Evolutionary conservation across 768 basidiomycete genomes (phyloP).

Genomic region (Leccinellum luteum): DNA sequence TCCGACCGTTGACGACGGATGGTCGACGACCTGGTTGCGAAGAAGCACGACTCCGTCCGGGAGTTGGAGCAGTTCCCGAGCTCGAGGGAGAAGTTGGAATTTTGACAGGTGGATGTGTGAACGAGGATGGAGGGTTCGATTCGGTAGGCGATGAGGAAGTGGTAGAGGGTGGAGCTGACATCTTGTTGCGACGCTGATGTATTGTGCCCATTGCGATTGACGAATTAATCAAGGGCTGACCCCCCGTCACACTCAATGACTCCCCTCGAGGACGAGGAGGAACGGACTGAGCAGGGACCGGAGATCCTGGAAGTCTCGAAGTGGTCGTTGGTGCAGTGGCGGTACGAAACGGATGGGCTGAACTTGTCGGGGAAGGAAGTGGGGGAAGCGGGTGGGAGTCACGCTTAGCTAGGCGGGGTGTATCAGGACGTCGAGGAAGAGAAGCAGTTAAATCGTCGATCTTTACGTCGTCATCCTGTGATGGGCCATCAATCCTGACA

Average conservation of each 20-base stretch:
- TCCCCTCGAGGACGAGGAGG: constrained; percentile 54
- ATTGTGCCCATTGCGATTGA: constrained; percentile 65
- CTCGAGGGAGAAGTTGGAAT: constrained; percentile 39
- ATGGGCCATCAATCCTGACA: constrained; percentile 36
- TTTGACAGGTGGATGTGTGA: constrained; percentile 30
- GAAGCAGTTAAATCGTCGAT: constrained; percentile 32
- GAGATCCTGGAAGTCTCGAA: constrained; percentile 48
- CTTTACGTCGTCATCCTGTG: constrained; percentile 24
- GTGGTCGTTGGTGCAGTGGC: constrained; percentile 13
- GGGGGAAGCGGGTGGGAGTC: constrained; percentile 70
- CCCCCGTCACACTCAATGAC: constrained; percentile 40
- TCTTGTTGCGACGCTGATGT: constrained; percentile 62
- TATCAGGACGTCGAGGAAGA: constrained; percentile 37
- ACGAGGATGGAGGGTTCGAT: constrained; percentile 36
- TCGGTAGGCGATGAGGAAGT: constrained; percentile 36
- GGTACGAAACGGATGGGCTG: constrained; percentile 30
- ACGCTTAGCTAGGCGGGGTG: constrained; percentile 41
- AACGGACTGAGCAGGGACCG: constrained; percentile 38
- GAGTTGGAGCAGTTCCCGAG: constrained; percentile 35
- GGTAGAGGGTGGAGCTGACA: constrained; percentile 54
- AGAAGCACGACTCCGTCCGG: constrained; percentile 59
- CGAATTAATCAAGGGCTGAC: constrained; percentile 52
- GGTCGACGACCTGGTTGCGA: constrained; percentile 79
- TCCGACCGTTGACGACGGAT: constrained; percentile 49
- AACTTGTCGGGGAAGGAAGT: constrained; percentile 48